Conservation (phyloP, 2,329 filamentous ascomycete species). For the Dactylella cylindrospora region DNA sequence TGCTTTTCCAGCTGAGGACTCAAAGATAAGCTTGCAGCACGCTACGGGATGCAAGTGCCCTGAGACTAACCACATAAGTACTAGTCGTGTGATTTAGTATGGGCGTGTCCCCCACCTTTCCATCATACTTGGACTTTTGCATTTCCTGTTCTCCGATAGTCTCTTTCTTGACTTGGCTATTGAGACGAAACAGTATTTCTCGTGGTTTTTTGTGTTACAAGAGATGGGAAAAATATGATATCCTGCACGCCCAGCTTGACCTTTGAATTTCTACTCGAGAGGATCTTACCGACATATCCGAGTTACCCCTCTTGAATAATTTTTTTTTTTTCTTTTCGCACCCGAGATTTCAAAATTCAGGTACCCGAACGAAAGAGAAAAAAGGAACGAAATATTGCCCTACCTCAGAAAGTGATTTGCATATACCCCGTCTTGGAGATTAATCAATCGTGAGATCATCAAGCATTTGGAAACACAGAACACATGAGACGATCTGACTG, state of each 20-base stretch:
- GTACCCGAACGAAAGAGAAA: background rate
- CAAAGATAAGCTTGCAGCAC: slow-evolving; percentile 29
- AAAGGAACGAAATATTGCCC: slow-evolving; percentile 10
- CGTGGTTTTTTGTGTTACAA: slow-evolving; percentile 5
- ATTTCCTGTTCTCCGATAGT: slow-evolving; percentile 22
- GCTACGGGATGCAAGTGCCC: slow-evolving; percentile 1
- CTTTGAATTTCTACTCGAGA: slow-evolving; percentile 19
- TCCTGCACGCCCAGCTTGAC: slow-evolving; percentile 30
- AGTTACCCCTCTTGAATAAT: background rate
- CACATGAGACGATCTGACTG: no score
- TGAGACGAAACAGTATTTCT: slow-evolving; percentile 5
- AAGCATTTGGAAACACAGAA: no score
- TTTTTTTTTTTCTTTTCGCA: no score
- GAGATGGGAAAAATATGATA: background rate
- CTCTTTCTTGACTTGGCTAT: slow-evolving; percentile 10
- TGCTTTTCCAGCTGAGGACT: background rate
- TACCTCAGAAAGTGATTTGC: no score
- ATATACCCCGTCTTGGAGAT: no score
- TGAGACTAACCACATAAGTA: slow-evolving; percentile 16
- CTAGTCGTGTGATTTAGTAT: slow-evolving; percentile 28
- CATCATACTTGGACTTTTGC: background rate
- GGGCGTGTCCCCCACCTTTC: slow-evolving; percentile 9
- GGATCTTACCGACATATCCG: slow-evolving; percentile 14
- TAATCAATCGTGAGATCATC: no score
- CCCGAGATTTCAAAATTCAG: slow-evolving; percentile 11